Evolutionary conservation across 192 early-diverging fungal genomes (phyloP).

Genomic region (Funneliformis geosporum): DNA sequence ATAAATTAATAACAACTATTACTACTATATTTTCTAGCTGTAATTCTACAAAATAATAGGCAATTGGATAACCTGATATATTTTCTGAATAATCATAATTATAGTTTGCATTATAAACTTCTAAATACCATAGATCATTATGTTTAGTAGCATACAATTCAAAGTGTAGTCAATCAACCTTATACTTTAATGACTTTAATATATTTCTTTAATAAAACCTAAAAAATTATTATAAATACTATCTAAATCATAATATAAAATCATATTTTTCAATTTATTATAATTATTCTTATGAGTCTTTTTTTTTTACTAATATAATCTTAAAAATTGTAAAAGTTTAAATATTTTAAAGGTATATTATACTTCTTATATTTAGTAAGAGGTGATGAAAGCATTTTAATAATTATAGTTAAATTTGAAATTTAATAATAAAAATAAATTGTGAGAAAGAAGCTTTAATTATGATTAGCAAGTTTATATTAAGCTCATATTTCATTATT

Average conservation of each 20-base stretch:
- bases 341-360: background rate
- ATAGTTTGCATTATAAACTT: background rate
- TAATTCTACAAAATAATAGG: background rate
- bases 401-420: too few species aligned
- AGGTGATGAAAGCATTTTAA: too few species aligned
- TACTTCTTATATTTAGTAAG: too few species aligned
- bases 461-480: too few species aligned
- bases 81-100: background rate
- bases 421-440: too few species aligned
- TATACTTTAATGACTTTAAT: too few species aligned
- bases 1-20: background rate
- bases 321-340: background rate
- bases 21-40: background rate
- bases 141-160: background rate
- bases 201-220: background rate
- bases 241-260: background rate
- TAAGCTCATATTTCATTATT: too few species aligned
- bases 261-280: slow-evolving; percentile 10
- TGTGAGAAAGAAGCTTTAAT: too few species aligned
- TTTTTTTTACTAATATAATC: background rate
- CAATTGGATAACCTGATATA: background rate
- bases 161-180: background rate
- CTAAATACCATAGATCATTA: background rate
- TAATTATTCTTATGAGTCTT: background rate
- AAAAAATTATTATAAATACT: background rate